phyloP scores from a whole-genome alignment of 345 rosid species.

The Moricandia moricandioides region DNA sequence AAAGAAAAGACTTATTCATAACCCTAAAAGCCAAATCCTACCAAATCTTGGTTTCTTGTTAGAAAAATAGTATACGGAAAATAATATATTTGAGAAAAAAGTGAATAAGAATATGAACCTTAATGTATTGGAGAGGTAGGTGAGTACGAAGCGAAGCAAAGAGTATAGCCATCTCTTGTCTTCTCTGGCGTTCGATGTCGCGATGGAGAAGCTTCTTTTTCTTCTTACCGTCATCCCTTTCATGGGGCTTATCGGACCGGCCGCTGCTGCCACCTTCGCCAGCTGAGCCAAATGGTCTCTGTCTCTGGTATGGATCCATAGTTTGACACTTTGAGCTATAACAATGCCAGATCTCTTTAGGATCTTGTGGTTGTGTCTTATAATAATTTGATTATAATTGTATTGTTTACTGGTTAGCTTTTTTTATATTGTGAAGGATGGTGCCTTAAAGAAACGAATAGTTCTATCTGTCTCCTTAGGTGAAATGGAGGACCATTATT shows the following conservation, averaged over 20 bases:
- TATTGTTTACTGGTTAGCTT: constrained; percentile 1
- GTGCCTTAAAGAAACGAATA: constrained; percentile 35
- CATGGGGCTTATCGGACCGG: constrained; percentile 11
- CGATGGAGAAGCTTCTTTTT: constrained; percentile 41
- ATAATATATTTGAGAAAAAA: not conserved
- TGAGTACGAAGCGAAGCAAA: constrained; percentile 40
- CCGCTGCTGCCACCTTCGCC: constrained; percentile 26
- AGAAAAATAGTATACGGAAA: not conserved
- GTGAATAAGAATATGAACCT: constrained; percentile 25
- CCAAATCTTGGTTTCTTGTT: constrained; percentile 20
- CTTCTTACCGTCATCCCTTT: constrained; percentile 24
- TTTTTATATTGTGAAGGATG: constrained; percentile 6
- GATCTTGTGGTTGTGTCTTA: constrained; percentile 24
- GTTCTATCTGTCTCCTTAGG: constrained; percentile 31
- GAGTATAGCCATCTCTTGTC: constrained; percentile 43
- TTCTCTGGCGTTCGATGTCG: constrained; percentile 43
- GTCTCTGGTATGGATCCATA: constrained; percentile 38
- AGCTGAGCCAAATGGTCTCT: constrained; percentile 15
- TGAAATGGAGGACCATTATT: constrained; percentile 29
- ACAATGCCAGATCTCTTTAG: constrained; percentile 32
- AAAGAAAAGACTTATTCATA: constrained; percentile 2
- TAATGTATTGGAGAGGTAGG: constrained; percentile 39
- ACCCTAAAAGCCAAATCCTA: constrained; percentile 30
- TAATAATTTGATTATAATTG: not conserved
- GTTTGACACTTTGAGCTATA: constrained; percentile 20